Conservation (phyloP, 768 basidiomycete species). For the Antrodiella citrinella region DNA sequence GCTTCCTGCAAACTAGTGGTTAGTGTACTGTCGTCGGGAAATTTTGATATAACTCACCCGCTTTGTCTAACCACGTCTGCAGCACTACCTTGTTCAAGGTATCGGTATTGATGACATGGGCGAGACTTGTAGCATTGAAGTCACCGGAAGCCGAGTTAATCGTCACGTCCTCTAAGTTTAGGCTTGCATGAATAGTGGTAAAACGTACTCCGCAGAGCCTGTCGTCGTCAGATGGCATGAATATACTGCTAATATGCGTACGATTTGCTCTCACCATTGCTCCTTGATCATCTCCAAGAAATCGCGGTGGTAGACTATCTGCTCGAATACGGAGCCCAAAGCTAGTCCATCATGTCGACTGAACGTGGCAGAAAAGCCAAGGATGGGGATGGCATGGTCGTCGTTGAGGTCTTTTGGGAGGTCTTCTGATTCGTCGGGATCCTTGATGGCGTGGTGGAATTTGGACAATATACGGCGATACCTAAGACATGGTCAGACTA, state of each 20-base stretch:
- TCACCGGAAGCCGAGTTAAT: slow-evolving; percentile 68
- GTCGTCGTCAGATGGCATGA: too few species aligned
- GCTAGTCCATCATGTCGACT: slow-evolving; percentile 86
- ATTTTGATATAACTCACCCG: slow-evolving; percentile 40
- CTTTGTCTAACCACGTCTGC: slow-evolving; percentile 79
- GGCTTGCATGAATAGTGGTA: slow-evolving; percentile 69
- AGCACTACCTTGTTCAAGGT: slow-evolving; percentile 74
- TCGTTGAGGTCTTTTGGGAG: slow-evolving; percentile 22
- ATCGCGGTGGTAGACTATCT: slow-evolving; percentile 87
- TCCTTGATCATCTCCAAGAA: slow-evolving; percentile 91
- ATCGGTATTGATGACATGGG: slow-evolving; percentile 73
- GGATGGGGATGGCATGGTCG: slow-evolving; percentile 65
- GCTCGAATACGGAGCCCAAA: slow-evolving; percentile 80
- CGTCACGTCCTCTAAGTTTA: slow-evolving; percentile 61
- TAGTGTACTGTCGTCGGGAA: background rate
- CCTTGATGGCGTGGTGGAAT: slow-evolving; percentile 63
- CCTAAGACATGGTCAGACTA: slow-evolving; percentile 26
- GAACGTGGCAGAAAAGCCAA: slow-evolving; percentile 96
- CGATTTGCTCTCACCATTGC: slow-evolving; percentile 59
- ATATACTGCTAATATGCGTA: background rate
- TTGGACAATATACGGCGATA: slow-evolving; percentile 80
- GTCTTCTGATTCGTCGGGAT: slow-evolving; percentile 36
- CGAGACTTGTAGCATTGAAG: slow-evolving; percentile 71
- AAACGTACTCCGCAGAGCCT: slow-evolving; percentile 86
- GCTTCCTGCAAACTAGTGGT: slow-evolving; percentile 45